Evolutionary conservation across 2,329 filamentous ascomycete species (phyloP), one percentile per base, ranked within the genome.

Genomic region (Cephalotrichum gorgonifer): DNA sequence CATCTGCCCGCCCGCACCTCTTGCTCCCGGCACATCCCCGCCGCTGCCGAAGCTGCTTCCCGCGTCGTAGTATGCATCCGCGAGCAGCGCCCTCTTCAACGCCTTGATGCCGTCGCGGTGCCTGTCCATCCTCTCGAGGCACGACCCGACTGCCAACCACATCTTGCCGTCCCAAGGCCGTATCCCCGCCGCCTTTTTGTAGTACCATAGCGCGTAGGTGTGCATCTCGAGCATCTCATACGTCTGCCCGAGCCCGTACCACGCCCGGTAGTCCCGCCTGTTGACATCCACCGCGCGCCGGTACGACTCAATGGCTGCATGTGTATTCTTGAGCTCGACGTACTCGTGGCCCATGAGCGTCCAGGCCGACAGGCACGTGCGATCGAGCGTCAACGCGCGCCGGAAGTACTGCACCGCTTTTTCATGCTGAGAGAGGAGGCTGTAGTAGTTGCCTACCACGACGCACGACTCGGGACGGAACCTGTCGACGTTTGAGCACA

Each of bases 281-380:
- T 98, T 97, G 56, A 93, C 88, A 59, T 98, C 93, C 1, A 98
- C 91, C 1, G 93, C 93, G 39, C 93, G 84, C 2, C 93, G 82
- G 61, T 98, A 98, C 1, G 88, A 95, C 64, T 98, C 93, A 53
- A 98, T 97, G 8, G 93, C 93, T 0, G 93, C 91, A 59, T 98
- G 93, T 0, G 91, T 97, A 62, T 98, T 98, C 62, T 97, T 98
- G 67, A 98, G 82, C 65, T 98, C 93, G 48, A 97, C 89, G 58
- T 96, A 98, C 64, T 98, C 93, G 64, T 98, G 93, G 1, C 93
- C 93, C 91, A 98, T 97, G 1, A 98, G 74, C 0, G 93, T 98
- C 93, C 93, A 98, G 2, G 93, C 93, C 0, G 89, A 94, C 15
- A 96, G 76, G 62, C 93, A 98, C 25, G 83, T 85, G 9, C 91